Base-by-base conservation (phyloP, 192 early-diverging fungal genomes). In the Lunasporangiospora selenospora region DNA sequence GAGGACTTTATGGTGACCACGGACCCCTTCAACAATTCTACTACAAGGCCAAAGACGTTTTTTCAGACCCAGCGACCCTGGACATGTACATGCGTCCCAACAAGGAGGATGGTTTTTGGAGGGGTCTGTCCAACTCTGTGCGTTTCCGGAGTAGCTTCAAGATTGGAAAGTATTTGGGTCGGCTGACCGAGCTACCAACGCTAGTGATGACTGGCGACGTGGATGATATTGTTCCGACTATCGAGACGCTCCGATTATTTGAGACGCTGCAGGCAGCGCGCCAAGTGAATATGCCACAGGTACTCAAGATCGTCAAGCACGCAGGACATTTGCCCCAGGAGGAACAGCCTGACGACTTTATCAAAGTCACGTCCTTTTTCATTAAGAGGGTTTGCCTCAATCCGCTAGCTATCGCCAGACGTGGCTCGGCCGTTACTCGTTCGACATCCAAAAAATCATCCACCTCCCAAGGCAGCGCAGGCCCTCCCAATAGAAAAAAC, bases 131-230 rank as follows among this genome's bases (percentile, higher is more conserved):
- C 6, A 53, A 67, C 49, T 46, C 55, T 19, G 58, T 55, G 3
- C 58, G 53, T 23, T 58, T 37, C 33, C 43, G 55, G 33, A 36
- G 31, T 1, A 58, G 65, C 6, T 67, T 44, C 49, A 67, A 50
- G 32, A 38, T 67, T 9, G 24, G 43, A 9, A 37, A 67, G 23
- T 55, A 67, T 31, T 9, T 67, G 1, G 48, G 52, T 19, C 29
- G 39, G 19, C 34, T 67, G 24, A 67, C 65, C 32, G 65, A 67
- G 24, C 18, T 67, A 4, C 58, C 65, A 6, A 67, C 48, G 11
- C 31, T 67, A 55, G 65, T 67, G n/a, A 58, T 67, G 40, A 67
- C 65, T 19, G 65, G 65, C 4, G 65, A 67, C 32, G 55, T 67
- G 40, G 55, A 67, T 27, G 65, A 67, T 39, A 34, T 67, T 4